These are phyloP conservation scores for Umbelopsis vinacea DNA, from an alignment of 192 early-diverging fungal species.

Conservation along the genomic window DNA sequence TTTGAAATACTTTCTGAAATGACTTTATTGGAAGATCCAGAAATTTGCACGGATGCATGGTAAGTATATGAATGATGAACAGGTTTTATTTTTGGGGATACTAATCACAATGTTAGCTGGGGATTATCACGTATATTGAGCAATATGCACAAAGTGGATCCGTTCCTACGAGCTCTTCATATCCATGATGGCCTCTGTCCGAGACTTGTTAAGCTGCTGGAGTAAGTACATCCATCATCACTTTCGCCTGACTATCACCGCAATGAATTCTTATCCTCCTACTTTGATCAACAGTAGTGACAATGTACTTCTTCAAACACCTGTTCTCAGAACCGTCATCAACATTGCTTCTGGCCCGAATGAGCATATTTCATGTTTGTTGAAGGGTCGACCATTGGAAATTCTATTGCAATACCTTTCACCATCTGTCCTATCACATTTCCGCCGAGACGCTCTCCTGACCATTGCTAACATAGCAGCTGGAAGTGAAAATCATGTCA, in stretches of 20 bases:
- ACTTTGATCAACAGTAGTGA: not conserved
- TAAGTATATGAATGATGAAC: not conserved
- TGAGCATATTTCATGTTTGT: constrained; percentile 16
- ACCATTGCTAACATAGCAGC: constrained; percentile 39
- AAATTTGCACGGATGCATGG: constrained; percentile 35
- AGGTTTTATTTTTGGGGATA: not conserved
- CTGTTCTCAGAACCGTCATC: constrained; percentile 34
- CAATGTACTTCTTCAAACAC: constrained; percentile 17
- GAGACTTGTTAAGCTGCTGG: constrained; percentile 25
- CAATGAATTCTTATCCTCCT: not conserved
- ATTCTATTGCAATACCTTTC: constrained; percentile 6
- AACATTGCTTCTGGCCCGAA: constrained; percentile 45
- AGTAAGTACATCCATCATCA: constrained; percentile 4
- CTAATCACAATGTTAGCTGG: constrained; percentile 22
- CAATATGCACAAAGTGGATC: constrained; percentile 42
- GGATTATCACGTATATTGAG: constrained; percentile 40
- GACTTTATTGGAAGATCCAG: constrained; percentile 30
- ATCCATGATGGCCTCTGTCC: constrained; percentile 25
- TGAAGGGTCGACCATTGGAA: constrained; percentile 23
- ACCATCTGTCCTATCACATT: not conserved
- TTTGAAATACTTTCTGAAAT: constrained; percentile 28
- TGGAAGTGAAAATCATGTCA: constrained; percentile 24
- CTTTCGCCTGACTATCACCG: not conserved
- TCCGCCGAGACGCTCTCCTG: constrained; percentile 37
- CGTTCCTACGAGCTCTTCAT: constrained; percentile 20